phyloP scores from a whole-genome alignment of 768 basidiomycete genomes.

The Naganishia friedmannii region DNA sequence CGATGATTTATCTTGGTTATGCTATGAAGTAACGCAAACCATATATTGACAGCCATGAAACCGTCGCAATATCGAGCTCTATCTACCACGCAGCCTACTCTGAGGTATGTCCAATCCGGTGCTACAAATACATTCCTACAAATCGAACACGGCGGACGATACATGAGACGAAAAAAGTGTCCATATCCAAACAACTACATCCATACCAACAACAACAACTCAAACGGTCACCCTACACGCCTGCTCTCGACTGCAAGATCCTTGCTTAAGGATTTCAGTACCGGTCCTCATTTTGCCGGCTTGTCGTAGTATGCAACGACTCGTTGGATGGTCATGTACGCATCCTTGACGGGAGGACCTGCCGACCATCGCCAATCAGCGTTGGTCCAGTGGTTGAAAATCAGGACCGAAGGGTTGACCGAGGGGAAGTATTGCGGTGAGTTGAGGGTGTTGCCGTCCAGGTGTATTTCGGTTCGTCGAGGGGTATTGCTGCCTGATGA shows the following conservation, averaged over 20 bases:
- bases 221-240: constrained; percentile 7
- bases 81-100: not conserved
- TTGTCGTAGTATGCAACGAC: constrained; percentile 2
- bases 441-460: constrained; percentile 28
- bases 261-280: not conserved
- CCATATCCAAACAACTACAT: not conserved
- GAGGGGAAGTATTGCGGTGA: constrained; percentile 14
- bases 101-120: not conserved
- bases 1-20: too few relatives aligned
- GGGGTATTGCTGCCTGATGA: not conserved
- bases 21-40: too few relatives aligned
- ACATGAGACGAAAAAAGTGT: not conserved
- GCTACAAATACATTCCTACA: not conserved
- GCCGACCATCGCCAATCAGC: constrained; percentile 29
- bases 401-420: constrained; percentile 29
- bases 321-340: constrained; percentile 24
- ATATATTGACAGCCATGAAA: not conserved
- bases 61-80: not conserved
- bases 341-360: constrained; percentile 32
- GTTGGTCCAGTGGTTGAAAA: constrained; percentile 35
- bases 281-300: not conserved
- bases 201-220: not conserved
- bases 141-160: too few relatives aligned
- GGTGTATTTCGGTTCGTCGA: constrained; percentile 28
- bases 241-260: not conserved